Base-by-base conservation (phyloP, 345 rosid species). In the Kandelia obovata region DNA sequence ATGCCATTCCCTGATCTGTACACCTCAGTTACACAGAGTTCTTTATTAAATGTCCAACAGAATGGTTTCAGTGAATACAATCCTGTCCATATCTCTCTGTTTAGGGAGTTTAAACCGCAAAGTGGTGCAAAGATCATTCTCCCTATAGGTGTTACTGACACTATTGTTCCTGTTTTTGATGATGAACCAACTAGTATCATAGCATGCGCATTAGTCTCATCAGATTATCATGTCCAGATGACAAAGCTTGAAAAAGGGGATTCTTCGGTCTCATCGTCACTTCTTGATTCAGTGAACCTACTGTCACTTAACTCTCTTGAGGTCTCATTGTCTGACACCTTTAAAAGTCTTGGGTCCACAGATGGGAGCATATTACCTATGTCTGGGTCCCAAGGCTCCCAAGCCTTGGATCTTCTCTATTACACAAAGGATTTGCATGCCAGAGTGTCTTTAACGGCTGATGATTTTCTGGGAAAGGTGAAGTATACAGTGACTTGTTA, bases 401-500 rank as follows among this genome's bases (percentile, higher is more conserved):
- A 26, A 61, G 49, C 13, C 58, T 49, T 49, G 35, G 78, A 87
- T 68, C 69, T 61, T 78, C 62, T 73, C 8, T 58, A 52, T 16
- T 57, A 49, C 25, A 53, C 61, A 5, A 71, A 60, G 76, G 70
- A 72, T 68, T 71, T 76, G 59, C 96, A 89, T 83, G 87, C 86
- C 37, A 85, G 84, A 75, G 82, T 91, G 60, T 81, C 89, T 53
- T 89, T 91, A 60, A 84, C 81, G 68, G 92, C 86, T 75, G 95
- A 87, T 63, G 83, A 87, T 30, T 81, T 89, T 7, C 83, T 74
- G 58, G 92, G 92, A 37, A 88, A 85, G 21, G 85, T 84, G 73
- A 91, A 87, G 79, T 89, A 82, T 78, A 79, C 86, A 28, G 96
- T 94, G 59, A 91, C 90, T 55, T 88, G 91, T 77, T 94, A 94